These are phyloP conservation scores for Artomyces pyxidatus DNA, from an alignment of 768 basidiomycete genomes.

Conservation along the genomic window DNA sequence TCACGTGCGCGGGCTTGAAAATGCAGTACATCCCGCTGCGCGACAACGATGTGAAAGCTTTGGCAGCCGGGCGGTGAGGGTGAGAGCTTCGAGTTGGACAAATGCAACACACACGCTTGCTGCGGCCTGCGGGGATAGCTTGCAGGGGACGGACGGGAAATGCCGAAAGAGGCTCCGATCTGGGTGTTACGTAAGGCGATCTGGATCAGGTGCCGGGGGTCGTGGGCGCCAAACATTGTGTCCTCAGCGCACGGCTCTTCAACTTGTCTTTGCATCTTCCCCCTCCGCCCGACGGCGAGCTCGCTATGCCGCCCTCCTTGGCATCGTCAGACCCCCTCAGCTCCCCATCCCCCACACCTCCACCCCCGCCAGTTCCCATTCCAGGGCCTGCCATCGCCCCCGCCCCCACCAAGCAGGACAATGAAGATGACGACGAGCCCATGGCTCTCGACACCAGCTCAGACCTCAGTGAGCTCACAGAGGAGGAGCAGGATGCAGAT, in stretches of 20 bases:
- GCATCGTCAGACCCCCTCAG: constrained; percentile 58
- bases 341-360: constrained; percentile 59
- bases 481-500: constrained; percentile 61
- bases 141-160: too few species aligned
- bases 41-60: too few species aligned
- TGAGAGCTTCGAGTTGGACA: too few species aligned
- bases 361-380: constrained; percentile 25
- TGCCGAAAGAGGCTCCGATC: too few species aligned
- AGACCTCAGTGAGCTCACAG: constrained; percentile 78
- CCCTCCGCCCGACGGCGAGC: background rate
- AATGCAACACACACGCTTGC: too few species aligned
- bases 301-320: constrained; percentile 40
- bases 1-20: too few species aligned
- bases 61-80: too few species aligned
- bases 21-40: too few species aligned
- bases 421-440: constrained; percentile 23
- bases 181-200: too few species aligned
- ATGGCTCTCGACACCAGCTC: constrained; percentile 53
- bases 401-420: constrained; percentile 18
- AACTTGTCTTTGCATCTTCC: background rate
- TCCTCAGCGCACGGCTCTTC: background rate
- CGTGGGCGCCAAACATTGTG: too few species aligned
- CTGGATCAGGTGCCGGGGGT: too few species aligned
- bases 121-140: too few species aligned
- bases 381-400: constrained; percentile 13